phyloP scores from a whole-genome alignment of 768 basidiomycete genomes.

The Leccinum variicolor region DNA sequence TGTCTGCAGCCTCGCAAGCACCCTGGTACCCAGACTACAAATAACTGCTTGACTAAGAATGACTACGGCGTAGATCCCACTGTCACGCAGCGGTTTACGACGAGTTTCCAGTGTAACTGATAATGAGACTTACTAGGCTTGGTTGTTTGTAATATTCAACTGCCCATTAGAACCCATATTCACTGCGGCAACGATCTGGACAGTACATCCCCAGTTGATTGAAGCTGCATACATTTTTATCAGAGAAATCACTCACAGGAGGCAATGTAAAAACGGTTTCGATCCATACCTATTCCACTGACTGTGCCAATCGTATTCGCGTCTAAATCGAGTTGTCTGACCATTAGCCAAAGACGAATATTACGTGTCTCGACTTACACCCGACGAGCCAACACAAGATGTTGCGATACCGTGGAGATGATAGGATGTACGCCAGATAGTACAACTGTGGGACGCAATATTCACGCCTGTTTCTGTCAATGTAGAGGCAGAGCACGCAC shows the following conservation, averaged over 20 bases:
- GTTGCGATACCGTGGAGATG: slow-evolving; percentile 53
- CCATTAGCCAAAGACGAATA: background rate
- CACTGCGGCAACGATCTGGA: slow-evolving; percentile 61
- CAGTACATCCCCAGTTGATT: slow-evolving; percentile 61
- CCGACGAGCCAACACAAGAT: slow-evolving; percentile 66
- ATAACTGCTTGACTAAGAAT: slow-evolving; percentile 57
- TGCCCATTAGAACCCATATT: slow-evolving; percentile 46
- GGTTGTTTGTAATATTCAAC: slow-evolving; percentile 32
- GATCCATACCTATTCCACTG: slow-evolving; percentile 30
- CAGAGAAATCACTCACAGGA: background rate
- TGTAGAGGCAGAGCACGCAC: slow-evolving; percentile 11
- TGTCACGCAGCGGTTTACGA: slow-evolving; percentile 36
- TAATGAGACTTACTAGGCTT: slow-evolving; percentile 44
- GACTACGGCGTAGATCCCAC: slow-evolving; percentile 60
- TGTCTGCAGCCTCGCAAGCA: slow-evolving; percentile 65
- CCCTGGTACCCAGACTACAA: slow-evolving; percentile 60
- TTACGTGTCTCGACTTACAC: slow-evolving; percentile 36
- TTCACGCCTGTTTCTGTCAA: background rate
- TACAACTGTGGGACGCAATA: slow-evolving; percentile 39
- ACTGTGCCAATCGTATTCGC: slow-evolving; percentile 52
- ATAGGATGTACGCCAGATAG: slow-evolving; percentile 60
- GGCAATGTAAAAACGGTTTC: background rate
- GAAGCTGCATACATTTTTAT: slow-evolving; percentile 36
- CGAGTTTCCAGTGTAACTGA: slow-evolving; percentile 31
- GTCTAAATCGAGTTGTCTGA: slow-evolving; percentile 23